Evolutionary conservation across 176 grass and related monocot genomes (phyloP).

Genomic region (Puya raimondii): DNA sequence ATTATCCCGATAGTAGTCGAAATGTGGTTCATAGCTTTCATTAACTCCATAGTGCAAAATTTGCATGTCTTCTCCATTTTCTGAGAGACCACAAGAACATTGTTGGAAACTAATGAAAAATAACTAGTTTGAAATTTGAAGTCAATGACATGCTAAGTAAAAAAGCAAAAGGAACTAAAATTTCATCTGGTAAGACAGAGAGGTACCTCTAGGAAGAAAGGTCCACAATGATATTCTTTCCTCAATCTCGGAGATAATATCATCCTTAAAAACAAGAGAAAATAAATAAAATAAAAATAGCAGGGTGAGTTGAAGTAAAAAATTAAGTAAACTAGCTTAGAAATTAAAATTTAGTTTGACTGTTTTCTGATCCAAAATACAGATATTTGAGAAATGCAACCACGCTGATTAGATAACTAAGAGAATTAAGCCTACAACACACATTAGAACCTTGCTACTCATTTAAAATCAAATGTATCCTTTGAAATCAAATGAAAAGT

Average conservation of each 20-base stretch:
- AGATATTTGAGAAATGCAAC: background rate
- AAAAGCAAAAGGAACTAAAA: background rate
- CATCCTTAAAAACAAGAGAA: slow-evolving; percentile 41
- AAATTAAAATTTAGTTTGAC: slow-evolving; percentile 8
- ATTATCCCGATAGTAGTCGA: slow-evolving; percentile 33
- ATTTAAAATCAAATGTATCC: too few relatives aligned
- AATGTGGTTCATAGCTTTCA: slow-evolving; percentile 36
- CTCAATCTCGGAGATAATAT: slow-evolving; percentile 52
- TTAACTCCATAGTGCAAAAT: slow-evolving; percentile 34
- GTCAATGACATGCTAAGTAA: background rate
- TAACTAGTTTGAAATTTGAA: background rate
- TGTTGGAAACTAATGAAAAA: background rate
- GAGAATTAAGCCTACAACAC: too few relatives aligned
- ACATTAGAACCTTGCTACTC: too few relatives aligned
- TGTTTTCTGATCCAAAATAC: background rate
- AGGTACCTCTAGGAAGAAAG: slow-evolving; percentile 83
- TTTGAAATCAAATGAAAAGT: too few relatives aligned
- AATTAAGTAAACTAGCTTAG: background rate
- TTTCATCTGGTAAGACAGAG: background rate
- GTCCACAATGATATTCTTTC: slow-evolving; percentile 82
- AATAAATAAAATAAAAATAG: slow-evolving; percentile 9
- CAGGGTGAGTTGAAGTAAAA: too few relatives aligned
- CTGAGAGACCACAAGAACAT: slow-evolving; percentile 29
- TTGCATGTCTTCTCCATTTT: slow-evolving; percentile 52
- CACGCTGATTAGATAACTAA: too few relatives aligned